Conservation (phyloP, 202 grass and related monocot genomes). For the Elaeis oleifera region DNA sequence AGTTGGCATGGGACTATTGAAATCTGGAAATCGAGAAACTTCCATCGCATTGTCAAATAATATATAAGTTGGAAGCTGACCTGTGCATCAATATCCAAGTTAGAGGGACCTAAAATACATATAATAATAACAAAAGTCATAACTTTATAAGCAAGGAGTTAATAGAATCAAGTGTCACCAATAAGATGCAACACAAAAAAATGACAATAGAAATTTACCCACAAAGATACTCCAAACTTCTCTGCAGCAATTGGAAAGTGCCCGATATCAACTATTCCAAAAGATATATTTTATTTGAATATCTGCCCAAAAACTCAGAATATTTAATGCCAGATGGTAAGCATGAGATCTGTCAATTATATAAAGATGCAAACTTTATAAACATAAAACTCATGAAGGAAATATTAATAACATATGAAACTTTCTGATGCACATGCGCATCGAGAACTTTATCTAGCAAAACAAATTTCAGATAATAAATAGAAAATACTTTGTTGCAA, state of each 20-base stretch:
- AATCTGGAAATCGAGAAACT: conserved; percentile 76
- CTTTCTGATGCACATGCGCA: too few species aligned
- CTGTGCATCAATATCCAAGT: conserved; percentile 44
- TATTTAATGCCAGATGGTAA: neutral
- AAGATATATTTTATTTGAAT: conserved; percentile 90
- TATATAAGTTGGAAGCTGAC: conserved; percentile 87
- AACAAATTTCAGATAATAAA: too few species aligned
- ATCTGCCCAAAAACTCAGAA: conserved; percentile 31
- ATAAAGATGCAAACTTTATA: too few species aligned
- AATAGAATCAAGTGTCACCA: too few species aligned
- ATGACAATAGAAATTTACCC: conserved; percentile 36
- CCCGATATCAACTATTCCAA: conserved; percentile 91
- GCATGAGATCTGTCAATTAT: neutral
- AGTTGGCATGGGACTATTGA: conserved; percentile 48
- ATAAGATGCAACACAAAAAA: neutral
- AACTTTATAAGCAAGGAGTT: neutral
- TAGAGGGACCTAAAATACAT: neutral
- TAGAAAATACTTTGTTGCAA: too few species aligned
- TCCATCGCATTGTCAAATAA: conserved; percentile 78
- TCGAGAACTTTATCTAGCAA: too few species aligned
- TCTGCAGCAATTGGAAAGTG: conserved; percentile 92
- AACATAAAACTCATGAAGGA: too few species aligned
- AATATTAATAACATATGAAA: too few species aligned
- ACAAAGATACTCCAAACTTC: conserved; percentile 87
- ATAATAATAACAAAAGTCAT: neutral